Conservation (phyloP, 2,329 filamentous ascomycete genomes). For the Ustulina deusta region DNA sequence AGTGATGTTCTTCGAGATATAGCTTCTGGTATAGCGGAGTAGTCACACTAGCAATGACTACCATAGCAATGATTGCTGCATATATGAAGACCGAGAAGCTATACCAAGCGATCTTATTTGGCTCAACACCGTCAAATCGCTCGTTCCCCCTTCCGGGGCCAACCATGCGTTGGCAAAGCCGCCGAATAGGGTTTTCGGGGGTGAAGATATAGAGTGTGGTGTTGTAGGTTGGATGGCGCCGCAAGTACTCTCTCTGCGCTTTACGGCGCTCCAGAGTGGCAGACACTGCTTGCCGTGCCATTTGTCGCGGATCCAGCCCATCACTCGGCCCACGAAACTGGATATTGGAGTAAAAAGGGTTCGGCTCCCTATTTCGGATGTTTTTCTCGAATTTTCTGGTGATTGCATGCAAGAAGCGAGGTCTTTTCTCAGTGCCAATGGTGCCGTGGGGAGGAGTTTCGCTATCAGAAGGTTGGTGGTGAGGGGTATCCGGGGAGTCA, state of each 20-base stretch:
- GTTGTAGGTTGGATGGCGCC: conserved; percentile 90
- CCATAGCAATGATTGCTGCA: conserved; percentile 94
- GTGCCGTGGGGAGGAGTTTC: conserved; percentile 52
- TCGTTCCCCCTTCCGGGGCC: conserved; percentile 89
- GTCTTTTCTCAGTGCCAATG: conserved; percentile 61
- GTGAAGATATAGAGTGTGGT: conserved; percentile 89
- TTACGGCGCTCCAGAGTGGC: conserved; percentile 85
- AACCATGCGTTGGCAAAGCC: conserved; percentile 87
- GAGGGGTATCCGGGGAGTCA: conserved; percentile 66
- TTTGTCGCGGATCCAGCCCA: conserved; percentile 82
- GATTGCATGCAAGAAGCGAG: conserved; percentile 68
- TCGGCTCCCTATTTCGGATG: conserved; percentile 79
- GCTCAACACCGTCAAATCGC: conserved; percentile 88
- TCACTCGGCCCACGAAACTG: conserved; percentile 79
- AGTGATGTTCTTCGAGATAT: conserved; percentile 71
- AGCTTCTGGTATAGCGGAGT: conserved; percentile 94
- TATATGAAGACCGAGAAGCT: conserved; percentile 94
- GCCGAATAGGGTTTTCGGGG: conserved; percentile 81
- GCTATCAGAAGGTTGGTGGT: conserved; percentile 40
- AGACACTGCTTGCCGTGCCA: conserved; percentile 90
- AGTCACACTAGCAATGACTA: conserved; percentile 92
- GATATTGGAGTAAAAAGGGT: conserved; percentile 89
- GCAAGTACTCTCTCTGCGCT: conserved; percentile 90
- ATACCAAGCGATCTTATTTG: conserved; percentile 92
- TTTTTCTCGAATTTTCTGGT: conserved; percentile 71